Base-by-base conservation (phyloP, 495 filamentous ascomycete species). In the Xylona heveae region DNA sequence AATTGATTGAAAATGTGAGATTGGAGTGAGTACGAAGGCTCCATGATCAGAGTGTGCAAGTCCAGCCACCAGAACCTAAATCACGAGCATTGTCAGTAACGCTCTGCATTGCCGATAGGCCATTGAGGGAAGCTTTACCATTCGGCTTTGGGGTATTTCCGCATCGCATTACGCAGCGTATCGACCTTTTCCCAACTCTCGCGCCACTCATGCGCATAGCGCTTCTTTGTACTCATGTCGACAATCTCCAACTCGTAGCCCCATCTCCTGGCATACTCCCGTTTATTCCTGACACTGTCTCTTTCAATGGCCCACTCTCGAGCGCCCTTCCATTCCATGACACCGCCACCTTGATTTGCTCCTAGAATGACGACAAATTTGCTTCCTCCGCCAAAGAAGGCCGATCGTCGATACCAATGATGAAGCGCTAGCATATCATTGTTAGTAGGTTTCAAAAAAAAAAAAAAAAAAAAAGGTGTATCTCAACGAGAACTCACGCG, bases 181-280 rank as follows among this genome's bases (percentile, higher is more conserved):
- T 99, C 88, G 33, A 91, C 84, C 61, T 94, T 95, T 57, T 99
- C 88, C 88, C 88, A 99, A 48, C 83, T 85, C 53, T 99, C 88
- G 44, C 88, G 66, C 88, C 88, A 99, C 46, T 99, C 88, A 49
- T 99, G 90, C 28, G 88, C 90, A 49, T 99, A 99, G 19, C 84
- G 68, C 53, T 93, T 95, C 68, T 94, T 90, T 16, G 84, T 92
- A 48, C 80, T 77, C 83, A 99, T 84, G 44, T 99, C 90, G 37
- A 91, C 82, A 36, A 94, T 72, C 45, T 99, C 88, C 33, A 99
- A 57, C 35, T 94, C 76, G 51, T 99, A 94, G 2, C 88, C 88
- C 90, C 90, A 95, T 41, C 64, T 63, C 23, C 68, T 58, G 1
- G 71, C 76, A 44, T 99, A 99, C 37, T 70, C 71, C 46, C 74